Base-by-base conservation (phyloP, 495 filamentous ascomycete genomes). In the Sphaerosporella brunnea region DNA sequence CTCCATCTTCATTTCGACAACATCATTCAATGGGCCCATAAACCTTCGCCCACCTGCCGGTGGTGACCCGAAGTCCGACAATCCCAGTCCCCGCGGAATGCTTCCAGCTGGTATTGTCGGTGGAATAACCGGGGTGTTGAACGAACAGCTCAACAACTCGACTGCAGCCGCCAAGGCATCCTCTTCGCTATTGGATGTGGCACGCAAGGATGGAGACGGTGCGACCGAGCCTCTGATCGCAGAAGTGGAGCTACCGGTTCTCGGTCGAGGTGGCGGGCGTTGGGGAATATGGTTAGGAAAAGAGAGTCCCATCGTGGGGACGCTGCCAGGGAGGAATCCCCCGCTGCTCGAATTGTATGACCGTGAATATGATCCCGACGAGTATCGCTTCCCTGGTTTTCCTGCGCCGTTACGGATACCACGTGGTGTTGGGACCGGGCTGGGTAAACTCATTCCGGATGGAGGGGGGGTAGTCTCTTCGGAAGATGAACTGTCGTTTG, bases 101-200 rank as follows among this genome's bases (percentile, higher is more conserved):
- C 54, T 61, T 23, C 88, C 87, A 13, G 74, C 64, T 4, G 79
- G 77, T 35, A 92, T 70, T 37, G 79, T 74, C 36, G 82, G 83
- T 45, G 79, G 77, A 34, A 92, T 70, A 37, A 78, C 74, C 37
- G 82, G 84, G 45, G 79, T 87, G 35, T 80, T 78, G 58, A 93
- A 86, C 62, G 84, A 92, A 73, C 90, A 95, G 61, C 79, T 82
- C 21, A 85, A 66, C 51, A 94, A 66, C 51, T 88, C 84, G 32
- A 94, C 83, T 2, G 88, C 88, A 2, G 90, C 88, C 4, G 87
- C 90, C 48, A 97, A 69, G 23, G 73, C 68, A 25, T 77, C 78
- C 55, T 88, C 83, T 47, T 94, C 88, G 43, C 78, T 46, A 34
- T 47, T 48, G 9, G 44, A 45, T 19, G 53, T 44, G 26, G 52